Evolutionary conservation across 2,329 filamentous ascomycete genomes (phyloP).

Genomic region (Metarhizium anisopliae): DNA sequence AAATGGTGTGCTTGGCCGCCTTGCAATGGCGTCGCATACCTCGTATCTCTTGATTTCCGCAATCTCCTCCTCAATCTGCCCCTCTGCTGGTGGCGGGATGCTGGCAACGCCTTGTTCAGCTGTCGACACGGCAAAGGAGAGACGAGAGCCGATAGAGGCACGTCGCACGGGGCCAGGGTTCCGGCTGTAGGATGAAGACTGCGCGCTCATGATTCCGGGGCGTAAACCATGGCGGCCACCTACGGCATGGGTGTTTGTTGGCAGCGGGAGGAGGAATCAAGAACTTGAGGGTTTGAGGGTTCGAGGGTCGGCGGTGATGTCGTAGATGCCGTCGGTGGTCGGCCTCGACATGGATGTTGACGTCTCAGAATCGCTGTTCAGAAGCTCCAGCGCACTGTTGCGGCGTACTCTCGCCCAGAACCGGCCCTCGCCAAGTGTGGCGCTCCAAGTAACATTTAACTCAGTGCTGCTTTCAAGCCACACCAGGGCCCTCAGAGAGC

Average conservation of each 20-base stretch:
- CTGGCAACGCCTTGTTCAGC: conserved; percentile 53
- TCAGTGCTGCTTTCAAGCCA: too few relatives aligned
- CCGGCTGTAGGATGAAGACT: conserved; percentile 41
- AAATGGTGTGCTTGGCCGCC: not conserved
- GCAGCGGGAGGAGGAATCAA: not conserved
- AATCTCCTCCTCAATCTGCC: conserved; percentile 85
- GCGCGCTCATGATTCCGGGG: conserved; percentile 36
- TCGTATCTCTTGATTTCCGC: conserved; percentile 97
- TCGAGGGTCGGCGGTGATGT: too few relatives aligned
- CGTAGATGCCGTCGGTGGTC: too few relatives aligned
- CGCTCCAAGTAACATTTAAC: too few relatives aligned
- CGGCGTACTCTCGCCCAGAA: too few relatives aligned
- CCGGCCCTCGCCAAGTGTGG: too few relatives aligned
- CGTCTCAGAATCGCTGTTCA: too few relatives aligned
- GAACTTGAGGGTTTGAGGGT: too few relatives aligned
- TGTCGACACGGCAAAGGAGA: conserved; percentile 59
- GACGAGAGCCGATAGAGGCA: conserved; percentile 52
- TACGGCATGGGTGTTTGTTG: not conserved
- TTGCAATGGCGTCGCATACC: conserved; percentile 28
- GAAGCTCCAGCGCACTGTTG: too few relatives aligned
- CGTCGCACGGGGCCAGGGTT: conserved; percentile 33
- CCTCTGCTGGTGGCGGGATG: conserved; percentile 45
- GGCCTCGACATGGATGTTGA: too few relatives aligned
- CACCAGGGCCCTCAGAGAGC: too few relatives aligned
- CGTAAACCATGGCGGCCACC: conserved; percentile 29